A percentile compares a stretch with the other conserved stretches of the same genome.
These are phyloP conservation scores for Globisporangium mamillatum DNA, from an alignment of 352 stramenopile species.

Conservation along the genomic window DNA sequence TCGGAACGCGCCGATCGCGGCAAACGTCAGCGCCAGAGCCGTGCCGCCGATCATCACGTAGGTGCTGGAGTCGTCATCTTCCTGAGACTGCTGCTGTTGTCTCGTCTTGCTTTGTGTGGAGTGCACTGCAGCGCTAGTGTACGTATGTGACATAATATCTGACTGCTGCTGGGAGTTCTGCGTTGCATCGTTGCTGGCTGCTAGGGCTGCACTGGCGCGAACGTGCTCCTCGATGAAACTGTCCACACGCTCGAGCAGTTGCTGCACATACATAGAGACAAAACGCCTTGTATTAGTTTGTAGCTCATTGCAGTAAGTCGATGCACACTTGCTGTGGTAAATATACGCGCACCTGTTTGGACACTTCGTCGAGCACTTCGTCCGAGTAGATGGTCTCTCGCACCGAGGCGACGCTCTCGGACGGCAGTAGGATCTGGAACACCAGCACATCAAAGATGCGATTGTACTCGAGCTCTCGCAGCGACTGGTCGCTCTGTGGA, in stretches of 20 bases:
- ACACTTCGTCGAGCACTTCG: constrained; percentile 35
- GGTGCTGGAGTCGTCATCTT: constrained; percentile 29
- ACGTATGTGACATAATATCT: neutral
- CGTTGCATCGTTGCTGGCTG: constrained; percentile 11
- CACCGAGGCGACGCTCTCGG: constrained; percentile 35
- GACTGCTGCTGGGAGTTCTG: constrained; percentile 6
- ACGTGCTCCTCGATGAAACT: constrained; percentile 17
- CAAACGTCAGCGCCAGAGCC: constrained; percentile 43
- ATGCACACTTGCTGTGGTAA: neutral
- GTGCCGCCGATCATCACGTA: constrained; percentile 50
- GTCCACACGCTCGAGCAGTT: constrained; percentile 37
- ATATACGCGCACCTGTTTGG: constrained; percentile 36
- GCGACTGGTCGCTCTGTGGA: constrained; percentile 3
- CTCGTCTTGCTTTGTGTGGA: neutral
- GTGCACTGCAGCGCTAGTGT: neutral
- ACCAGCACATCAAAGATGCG: constrained; percentile 37
- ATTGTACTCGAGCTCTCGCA: constrained; percentile 23
- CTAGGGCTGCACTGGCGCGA: neutral
- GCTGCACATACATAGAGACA: constrained; percentile 1
- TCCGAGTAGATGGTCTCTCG: constrained; percentile 33
- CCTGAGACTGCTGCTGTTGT: neutral
- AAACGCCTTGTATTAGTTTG: neutral
- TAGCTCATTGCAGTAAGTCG: neutral
- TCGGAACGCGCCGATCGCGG: constrained; percentile 37
- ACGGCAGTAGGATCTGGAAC: constrained; percentile 45